Conservation (phyloP, 192 early-diverging fungal genomes). For the Entomortierella beljakovae region DNA sequence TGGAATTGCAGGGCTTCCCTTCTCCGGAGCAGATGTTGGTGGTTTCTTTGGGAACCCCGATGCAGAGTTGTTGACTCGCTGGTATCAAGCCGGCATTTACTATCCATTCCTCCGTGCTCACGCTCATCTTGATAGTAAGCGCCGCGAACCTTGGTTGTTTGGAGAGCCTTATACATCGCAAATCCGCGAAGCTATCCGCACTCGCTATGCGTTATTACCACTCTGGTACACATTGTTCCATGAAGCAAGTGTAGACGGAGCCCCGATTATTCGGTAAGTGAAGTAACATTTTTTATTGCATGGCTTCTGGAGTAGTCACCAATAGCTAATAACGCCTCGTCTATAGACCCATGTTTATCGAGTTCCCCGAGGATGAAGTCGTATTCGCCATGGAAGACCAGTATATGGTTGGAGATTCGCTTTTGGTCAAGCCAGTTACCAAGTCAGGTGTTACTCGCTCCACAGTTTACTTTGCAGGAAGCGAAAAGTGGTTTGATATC, state of each 20-base stretch:
- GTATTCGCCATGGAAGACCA: constrained; percentile 88
- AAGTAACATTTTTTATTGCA: not conserved
- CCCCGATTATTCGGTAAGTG: constrained; percentile 77
- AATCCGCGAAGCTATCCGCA: constrained; percentile 83
- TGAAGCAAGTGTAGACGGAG: constrained; percentile 78
- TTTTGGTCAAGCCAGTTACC: constrained; percentile 80
- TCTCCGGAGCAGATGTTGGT: constrained; percentile 95
- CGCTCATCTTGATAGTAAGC: constrained; percentile 97
- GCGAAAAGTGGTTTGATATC: constrained; percentile 72
- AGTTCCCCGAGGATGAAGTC: constrained; percentile 83
- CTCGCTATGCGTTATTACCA: constrained; percentile 90
- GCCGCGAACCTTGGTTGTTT: constrained; percentile 96
- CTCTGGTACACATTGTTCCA: constrained; percentile 94
- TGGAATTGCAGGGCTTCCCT: constrained; percentile 88
- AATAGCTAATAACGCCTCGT: not conserved
- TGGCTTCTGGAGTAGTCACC: too few species aligned
- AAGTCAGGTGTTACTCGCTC: constrained; percentile 67
- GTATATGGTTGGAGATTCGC: constrained; percentile 89
- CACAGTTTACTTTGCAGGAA: constrained; percentile 78
- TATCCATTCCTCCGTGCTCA: constrained; percentile 99
- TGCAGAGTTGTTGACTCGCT: constrained; percentile 89
- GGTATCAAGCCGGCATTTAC: constrained; percentile 96
- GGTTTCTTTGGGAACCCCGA: constrained; percentile 98
- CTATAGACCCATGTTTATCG: constrained; percentile 84
- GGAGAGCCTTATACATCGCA: constrained; percentile 84